Conservation (phyloP, 176 grass and related monocot species). For the Triticum timopheevii region DNA sequence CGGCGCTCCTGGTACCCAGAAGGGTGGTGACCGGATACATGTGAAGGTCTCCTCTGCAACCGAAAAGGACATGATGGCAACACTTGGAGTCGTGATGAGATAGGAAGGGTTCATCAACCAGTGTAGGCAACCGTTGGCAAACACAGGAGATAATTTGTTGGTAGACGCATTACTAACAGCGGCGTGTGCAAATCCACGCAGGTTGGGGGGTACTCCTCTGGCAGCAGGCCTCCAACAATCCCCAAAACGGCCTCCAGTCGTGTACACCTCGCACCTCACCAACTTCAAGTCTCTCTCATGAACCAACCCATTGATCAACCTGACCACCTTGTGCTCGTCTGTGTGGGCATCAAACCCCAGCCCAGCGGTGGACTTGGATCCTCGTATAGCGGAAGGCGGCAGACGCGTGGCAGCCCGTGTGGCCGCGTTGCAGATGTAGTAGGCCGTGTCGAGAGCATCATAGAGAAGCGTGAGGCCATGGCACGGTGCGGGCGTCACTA, state of each 20-base stretch:
- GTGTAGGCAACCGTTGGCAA: no score
- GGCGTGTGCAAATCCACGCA: no score
- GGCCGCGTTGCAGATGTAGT: slow-evolving; percentile 24
- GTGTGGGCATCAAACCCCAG: slow-evolving; percentile 12
- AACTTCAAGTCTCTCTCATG: no score
- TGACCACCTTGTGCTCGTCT: slow-evolving; percentile 9
- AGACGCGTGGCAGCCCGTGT: background rate
- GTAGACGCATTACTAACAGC: no score
- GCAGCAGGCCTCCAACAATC: background rate
- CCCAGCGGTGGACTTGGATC: background rate
- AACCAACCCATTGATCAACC: background rate
- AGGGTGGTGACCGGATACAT: background rate
- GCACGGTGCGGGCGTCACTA: background rate
- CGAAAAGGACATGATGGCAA: no score
- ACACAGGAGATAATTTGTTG: no score
- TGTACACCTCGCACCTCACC: background rate
- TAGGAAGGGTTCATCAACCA: no score
- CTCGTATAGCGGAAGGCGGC: background rate
- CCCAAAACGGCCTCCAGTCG: background rate
- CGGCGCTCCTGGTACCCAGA: background rate
- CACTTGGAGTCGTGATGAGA: no score
- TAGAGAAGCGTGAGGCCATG: slow-evolving; percentile 18
- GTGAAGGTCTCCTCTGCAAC: background rate
- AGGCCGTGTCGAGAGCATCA: background rate
- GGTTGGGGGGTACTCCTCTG: no score